phyloP scores from a whole-genome alignment of 1,284 basidiomycete species.

The Cryptococcus depauperatus region DNA sequence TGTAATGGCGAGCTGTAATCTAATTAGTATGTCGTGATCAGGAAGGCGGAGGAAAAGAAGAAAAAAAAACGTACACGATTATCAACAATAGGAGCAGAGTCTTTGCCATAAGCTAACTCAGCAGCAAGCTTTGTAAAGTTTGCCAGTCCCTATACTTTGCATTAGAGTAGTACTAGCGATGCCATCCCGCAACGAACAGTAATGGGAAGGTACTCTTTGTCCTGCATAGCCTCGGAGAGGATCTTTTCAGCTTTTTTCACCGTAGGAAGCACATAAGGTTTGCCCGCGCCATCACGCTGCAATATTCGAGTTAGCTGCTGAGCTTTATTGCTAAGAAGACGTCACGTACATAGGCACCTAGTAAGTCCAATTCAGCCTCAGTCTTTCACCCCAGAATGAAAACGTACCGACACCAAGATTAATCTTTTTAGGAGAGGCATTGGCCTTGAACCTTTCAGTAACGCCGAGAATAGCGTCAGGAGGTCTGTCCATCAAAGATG shows the following conservation, averaged over 20 bases:
- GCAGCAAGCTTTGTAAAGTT: slow-evolving; percentile 85
- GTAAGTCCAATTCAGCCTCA: background rate
- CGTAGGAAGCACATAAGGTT: slow-evolving; percentile 85
- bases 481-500: slow-evolving; percentile 12
- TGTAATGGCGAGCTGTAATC: slow-evolving; percentile 68
- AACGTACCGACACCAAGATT: slow-evolving; percentile 83
- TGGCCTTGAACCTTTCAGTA: slow-evolving; percentile 59
- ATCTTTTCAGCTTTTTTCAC: slow-evolving; percentile 67
- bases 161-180: background rate
- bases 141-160: slow-evolving; percentile 51
- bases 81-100: slow-evolving; percentile 65
- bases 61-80: slow-evolving; percentile 53
- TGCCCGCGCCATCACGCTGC: slow-evolving; percentile 88
- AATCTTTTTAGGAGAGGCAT: slow-evolving; percentile 84
- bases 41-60: background rate
- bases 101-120: slow-evolving; percentile 82
- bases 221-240: slow-evolving; percentile 59
- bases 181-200: slow-evolving; percentile 45
- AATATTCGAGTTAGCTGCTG: background rate
- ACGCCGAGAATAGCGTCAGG: slow-evolving; percentile 36
- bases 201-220: slow-evolving; percentile 99
- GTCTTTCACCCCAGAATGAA: slow-evolving; percentile 5
- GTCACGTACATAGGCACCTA: slow-evolving; percentile 38
- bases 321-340: background rate
- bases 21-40: background rate